A percentile compares a stretch with the other conserved stretches of the same genome.
phyloP scores from a whole-genome alignment of 805 yeast genomes.

The Barnettozyma sucrosica region DNA sequence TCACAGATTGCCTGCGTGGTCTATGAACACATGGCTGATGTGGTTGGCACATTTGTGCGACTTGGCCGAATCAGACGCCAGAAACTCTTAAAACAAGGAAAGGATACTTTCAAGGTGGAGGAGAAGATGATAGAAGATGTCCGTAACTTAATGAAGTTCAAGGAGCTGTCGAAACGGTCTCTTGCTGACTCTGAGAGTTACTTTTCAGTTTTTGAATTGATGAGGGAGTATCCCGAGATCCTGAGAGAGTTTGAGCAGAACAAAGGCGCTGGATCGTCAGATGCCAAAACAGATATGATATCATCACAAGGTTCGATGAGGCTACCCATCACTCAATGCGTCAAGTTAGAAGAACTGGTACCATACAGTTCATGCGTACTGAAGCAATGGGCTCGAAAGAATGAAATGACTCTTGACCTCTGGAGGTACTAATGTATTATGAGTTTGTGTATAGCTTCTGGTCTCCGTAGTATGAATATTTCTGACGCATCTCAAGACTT shows the following conservation, averaged over 20 bases:
- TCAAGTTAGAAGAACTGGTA: not conserved
- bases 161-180: not conserved
- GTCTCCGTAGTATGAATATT: too few relatives aligned
- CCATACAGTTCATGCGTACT: not conserved
- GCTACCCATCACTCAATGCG: not conserved
- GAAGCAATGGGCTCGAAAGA: not conserved
- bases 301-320: not conserved
- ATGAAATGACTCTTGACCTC: not conserved
- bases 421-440: not conserved
- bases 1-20: slow-evolving; percentile 1
- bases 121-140: not conserved
- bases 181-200: not conserved
- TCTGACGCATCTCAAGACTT: too few relatives aligned
- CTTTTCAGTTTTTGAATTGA: not conserved
- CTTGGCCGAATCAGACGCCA: not conserved
- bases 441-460: too few relatives aligned
- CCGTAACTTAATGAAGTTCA: not conserved
- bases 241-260: not conserved
- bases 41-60: not conserved
- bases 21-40: not conserved
- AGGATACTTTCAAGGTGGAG: not conserved
- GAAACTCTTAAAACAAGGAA: not conserved
- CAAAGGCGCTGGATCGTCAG: not conserved
- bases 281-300: not conserved
- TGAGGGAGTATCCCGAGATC: not conserved